phyloP scores from a whole-genome alignment of 257 asterid species.

The Voacanga thouarsii region DNA sequence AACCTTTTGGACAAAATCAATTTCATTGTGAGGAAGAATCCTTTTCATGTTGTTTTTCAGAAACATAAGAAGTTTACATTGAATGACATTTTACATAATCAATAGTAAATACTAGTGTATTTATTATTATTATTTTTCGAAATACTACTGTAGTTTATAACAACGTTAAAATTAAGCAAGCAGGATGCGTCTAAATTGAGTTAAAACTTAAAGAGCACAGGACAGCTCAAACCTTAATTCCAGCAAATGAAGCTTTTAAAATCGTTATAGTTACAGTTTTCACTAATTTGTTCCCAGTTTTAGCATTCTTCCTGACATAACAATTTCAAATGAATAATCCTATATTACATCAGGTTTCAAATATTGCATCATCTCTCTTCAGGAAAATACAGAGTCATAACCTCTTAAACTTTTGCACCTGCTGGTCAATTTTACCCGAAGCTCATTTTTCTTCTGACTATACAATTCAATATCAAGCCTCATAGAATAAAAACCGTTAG shows the following conservation, averaged over 20 bases:
- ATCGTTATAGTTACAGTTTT: not conserved
- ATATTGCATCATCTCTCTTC: too few relatives aligned
- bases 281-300: not conserved
- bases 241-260: not conserved
- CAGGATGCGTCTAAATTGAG: not conserved
- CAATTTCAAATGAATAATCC: not conserved
- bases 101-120: not conserved
- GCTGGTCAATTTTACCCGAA: not conserved
- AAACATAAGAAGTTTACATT: not conserved
- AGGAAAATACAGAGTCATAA: too few relatives aligned
- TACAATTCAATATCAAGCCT: not conserved
- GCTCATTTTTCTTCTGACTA: not conserved
- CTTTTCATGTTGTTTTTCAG: not conserved
- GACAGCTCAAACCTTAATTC: not conserved
- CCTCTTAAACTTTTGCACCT: not conserved
- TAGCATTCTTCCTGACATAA: not conserved
- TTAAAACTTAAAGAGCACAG: not conserved
- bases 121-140: too few relatives aligned
- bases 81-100: not conserved
- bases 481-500: not conserved
- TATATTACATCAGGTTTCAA: not conserved
- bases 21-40: conserved; percentile 2
- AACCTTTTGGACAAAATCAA: conserved; percentile 49
- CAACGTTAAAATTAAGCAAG: not conserved
- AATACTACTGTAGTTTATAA: not conserved